These are phyloP conservation scores for Schrenkiella parvula DNA, from an alignment of 345 rosid genomes.

Conservation along the genomic window DNA sequence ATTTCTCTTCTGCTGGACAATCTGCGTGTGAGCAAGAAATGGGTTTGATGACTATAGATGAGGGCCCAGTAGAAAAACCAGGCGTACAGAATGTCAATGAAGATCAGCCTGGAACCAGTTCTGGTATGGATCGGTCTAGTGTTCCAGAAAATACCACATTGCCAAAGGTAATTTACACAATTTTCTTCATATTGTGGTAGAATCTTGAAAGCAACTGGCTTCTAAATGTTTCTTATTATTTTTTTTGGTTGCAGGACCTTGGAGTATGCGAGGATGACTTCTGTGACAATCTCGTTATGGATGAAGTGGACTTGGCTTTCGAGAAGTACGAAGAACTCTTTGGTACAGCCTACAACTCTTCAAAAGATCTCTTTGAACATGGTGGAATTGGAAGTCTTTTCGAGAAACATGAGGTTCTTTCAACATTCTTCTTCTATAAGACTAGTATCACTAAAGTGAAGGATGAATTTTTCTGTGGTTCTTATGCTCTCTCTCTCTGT, in stretches of 20 bases:
- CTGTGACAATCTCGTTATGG: slow-evolving; percentile 63
- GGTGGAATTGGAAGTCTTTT: slow-evolving; percentile 90
- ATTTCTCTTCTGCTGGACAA: slow-evolving; percentile 44
- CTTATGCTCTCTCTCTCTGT: neutral
- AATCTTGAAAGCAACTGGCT: neutral
- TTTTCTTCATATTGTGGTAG: neutral
- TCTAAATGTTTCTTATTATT: neutral
- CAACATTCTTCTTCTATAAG: neutral
- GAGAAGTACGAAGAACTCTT: slow-evolving; percentile 95
- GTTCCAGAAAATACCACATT: slow-evolving; percentile 40
- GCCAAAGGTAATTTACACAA: slow-evolving; percentile 48
- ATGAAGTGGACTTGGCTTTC: slow-evolving; percentile 71
- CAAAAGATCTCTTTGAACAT: slow-evolving; percentile 73
- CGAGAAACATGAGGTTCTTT: slow-evolving; percentile 41
- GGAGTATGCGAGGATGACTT: slow-evolving; percentile 40
- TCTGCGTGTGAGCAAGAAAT: slow-evolving; percentile 69
- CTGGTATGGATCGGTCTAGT: slow-evolving; percentile 39
- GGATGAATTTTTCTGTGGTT: neutral
- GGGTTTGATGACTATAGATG: slow-evolving; percentile 83
- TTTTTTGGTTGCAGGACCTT: slow-evolving; percentile 13
- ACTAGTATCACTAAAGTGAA: neutral
- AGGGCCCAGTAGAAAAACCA: slow-evolving; percentile 40
- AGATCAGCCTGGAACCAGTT: slow-evolving; percentile 41
- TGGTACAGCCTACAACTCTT: slow-evolving; percentile 67
- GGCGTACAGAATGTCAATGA: slow-evolving; percentile 32